These are phyloP conservation scores for Phellopilus nigrolimitatus DNA, from an alignment of 1,284 basidiomycete species.

Conservation along the genomic window DNA sequence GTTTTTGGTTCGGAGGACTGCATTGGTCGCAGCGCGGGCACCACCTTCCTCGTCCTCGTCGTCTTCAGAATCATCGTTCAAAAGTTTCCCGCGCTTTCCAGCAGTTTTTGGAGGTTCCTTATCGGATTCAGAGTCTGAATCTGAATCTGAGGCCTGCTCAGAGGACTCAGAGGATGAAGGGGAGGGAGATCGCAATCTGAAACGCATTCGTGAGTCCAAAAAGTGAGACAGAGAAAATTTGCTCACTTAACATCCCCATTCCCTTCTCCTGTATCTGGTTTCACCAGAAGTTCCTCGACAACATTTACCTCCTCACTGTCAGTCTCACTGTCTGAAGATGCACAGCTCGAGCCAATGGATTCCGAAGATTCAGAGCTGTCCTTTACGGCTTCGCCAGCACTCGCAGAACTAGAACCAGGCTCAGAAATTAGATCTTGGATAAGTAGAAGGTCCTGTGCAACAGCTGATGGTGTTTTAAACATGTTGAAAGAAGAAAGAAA, in stretches of 20 bases:
- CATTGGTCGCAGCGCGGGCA: conserved; percentile 22
- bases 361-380: conserved; percentile 8
- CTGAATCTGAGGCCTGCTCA: conserved; percentile 19
- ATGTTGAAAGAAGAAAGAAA: conserved; percentile 4
- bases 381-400: conserved; percentile 6
- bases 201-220: background rate
- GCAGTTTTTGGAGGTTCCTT: conserved; percentile 4
- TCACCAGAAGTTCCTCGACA: conserved; percentile 42
- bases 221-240: background rate
- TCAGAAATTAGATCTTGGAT: conserved; percentile 61
- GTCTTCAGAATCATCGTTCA: conserved; percentile 26
- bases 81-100: conserved; percentile 2
- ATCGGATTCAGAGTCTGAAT: conserved; percentile 9
- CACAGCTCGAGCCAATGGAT: conserved; percentile 39
- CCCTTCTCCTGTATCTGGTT: conserved; percentile 30
- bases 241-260: conserved; percentile 12
- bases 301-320: conserved; percentile 69
- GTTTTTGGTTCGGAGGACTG: conserved; percentile 28
- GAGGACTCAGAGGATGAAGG: conserved; percentile 13
- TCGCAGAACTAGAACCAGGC: conserved; percentile 21
- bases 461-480: conserved; percentile 55
- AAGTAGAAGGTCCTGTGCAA: conserved; percentile 69
- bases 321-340: conserved; percentile 45
- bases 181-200: conserved; percentile 8
- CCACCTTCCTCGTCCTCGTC: conserved; percentile 25